A percentile compares a stretch with the other conserved stretches of the same genome.
phyloP scores from a whole-genome alignment of 2,329 filamentous ascomycete genomes.

The Fusarium tuaranense region DNA sequence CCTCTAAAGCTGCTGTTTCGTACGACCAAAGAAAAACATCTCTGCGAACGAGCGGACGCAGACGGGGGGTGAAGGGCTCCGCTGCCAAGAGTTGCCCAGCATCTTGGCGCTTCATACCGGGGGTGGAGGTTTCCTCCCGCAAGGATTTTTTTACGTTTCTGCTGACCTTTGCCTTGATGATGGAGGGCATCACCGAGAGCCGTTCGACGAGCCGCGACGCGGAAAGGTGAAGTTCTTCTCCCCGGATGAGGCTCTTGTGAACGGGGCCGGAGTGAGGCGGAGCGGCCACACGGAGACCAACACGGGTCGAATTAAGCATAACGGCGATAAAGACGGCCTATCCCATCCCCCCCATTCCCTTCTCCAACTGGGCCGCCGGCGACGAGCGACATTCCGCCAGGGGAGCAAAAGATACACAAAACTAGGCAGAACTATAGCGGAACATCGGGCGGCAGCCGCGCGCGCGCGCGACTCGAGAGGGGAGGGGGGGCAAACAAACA shows the following conservation, averaged over 20 bases:
- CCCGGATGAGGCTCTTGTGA: neutral
- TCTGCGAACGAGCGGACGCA: slow-evolving; percentile 5
- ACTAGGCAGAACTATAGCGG: slow-evolving; percentile 10
- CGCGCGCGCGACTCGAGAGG: neutral
- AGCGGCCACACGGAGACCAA: neutral
- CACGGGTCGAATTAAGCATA: slow-evolving; percentile 33
- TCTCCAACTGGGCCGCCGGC: neutral
- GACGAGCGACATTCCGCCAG: neutral
- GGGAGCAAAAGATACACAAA: neutral
- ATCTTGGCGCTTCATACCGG: slow-evolving; percentile 31
- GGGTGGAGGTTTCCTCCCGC: neutral
- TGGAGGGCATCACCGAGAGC: slow-evolving; percentile 7
- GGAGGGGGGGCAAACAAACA: neutral
- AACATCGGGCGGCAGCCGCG: slow-evolving; percentile 3
- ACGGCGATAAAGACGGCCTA: slow-evolving; percentile 10
- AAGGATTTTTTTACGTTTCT: neutral
- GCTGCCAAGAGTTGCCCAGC: slow-evolving; percentile 36
- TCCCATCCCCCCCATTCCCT: neutral
- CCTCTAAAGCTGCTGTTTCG: neutral
- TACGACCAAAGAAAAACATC: slow-evolving; percentile 13
- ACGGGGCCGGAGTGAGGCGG: neutral
- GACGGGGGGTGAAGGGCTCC: slow-evolving; percentile 8
- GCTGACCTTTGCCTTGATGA: slow-evolving; percentile 20
- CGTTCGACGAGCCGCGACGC: neutral
- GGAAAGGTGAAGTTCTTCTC: neutral